Percentiles rank a stretch among this genome's conserved stretches.
These are phyloP conservation scores for Guillardia theta DNA, from an alignment of 78 protist genomes.

Conservation along the genomic window DNA sequence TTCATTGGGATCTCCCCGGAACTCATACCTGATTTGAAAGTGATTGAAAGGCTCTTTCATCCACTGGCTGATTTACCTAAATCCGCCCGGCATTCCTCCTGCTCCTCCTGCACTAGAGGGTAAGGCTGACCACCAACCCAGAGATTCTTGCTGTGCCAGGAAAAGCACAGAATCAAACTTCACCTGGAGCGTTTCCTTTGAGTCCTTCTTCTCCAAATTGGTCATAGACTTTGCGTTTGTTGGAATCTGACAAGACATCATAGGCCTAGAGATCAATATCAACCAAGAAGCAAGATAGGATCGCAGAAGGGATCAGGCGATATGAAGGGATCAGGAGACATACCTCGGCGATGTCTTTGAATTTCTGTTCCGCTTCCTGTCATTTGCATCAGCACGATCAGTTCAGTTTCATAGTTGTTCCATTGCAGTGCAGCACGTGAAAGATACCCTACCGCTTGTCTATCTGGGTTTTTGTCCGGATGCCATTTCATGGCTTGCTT, in stretches of 20 bases:
- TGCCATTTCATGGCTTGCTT: background rate
- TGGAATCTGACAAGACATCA: background rate
- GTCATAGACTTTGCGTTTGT: background rate
- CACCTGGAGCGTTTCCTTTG: constrained; percentile 86
- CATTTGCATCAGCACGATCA: too few species aligned
- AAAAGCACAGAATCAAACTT: background rate
- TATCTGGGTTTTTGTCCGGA: background rate
- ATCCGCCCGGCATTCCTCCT: constrained; percentile 22
- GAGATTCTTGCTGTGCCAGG: too few species aligned
- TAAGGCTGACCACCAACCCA: background rate
- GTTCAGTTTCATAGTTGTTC: too few species aligned
- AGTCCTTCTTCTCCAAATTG: constrained; percentile 85
- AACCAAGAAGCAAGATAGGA: too few species aligned
- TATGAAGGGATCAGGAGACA: too few species aligned
- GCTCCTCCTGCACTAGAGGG: background rate
- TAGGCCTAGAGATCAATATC: too few species aligned
- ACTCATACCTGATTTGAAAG: constrained; percentile 1
- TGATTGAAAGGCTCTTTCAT: too few species aligned
- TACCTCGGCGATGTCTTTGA: too few species aligned
- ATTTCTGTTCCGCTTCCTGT: too few species aligned
- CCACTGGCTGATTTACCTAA: too few species aligned
- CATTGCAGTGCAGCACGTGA: too few species aligned
- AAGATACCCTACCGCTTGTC: background rate
- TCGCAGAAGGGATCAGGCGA: too few species aligned
- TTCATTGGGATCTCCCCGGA: background rate